Percentiles rank a stretch among this genome's conserved stretches.
phyloP scores from a whole-genome alignment of 2,329 filamentous ascomycete species.

The Pseudogymnoascus sp. region DNA sequence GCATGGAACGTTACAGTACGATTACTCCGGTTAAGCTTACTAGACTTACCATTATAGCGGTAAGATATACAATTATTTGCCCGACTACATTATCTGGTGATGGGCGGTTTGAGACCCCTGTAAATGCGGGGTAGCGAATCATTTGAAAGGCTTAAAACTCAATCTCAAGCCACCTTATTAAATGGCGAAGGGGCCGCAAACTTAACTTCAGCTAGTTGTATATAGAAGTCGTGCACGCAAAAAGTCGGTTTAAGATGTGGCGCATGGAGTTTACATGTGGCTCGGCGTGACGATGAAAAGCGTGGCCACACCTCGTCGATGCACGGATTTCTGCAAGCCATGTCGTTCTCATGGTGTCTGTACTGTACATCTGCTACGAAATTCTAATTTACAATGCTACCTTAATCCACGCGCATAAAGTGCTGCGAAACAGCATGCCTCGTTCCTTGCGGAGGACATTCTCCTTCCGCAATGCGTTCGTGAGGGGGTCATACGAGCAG shows the following conservation, averaged over 20 bases:
- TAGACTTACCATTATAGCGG: background rate
- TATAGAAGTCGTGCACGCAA: no score
- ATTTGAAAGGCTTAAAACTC: background rate
- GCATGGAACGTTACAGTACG: background rate
- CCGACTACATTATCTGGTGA: background rate
- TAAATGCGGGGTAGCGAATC: background rate
- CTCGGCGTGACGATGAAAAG: background rate
- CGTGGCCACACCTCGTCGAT: background rate
- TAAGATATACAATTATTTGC: background rate
- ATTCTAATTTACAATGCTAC: background rate
- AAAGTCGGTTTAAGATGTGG: background rate
- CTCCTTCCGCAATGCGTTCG: slow-evolving; percentile 15
- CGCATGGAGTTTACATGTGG: background rate
- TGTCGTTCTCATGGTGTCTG: background rate
- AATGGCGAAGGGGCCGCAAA: no score
- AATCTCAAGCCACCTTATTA: background rate
- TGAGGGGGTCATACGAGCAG: slow-evolving; percentile 20
- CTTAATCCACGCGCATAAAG: background rate
- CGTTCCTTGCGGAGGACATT: slow-evolving; percentile 17
- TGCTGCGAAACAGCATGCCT: background rate
- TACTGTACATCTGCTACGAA: background rate
- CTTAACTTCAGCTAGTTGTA: no score
- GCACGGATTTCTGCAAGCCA: background rate
- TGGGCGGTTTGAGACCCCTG: background rate
- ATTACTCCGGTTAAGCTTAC: background rate